Conservation (phyloP, 371 early-diverging fungal species). For the Dipsacomyces acuminosporus region DNA sequence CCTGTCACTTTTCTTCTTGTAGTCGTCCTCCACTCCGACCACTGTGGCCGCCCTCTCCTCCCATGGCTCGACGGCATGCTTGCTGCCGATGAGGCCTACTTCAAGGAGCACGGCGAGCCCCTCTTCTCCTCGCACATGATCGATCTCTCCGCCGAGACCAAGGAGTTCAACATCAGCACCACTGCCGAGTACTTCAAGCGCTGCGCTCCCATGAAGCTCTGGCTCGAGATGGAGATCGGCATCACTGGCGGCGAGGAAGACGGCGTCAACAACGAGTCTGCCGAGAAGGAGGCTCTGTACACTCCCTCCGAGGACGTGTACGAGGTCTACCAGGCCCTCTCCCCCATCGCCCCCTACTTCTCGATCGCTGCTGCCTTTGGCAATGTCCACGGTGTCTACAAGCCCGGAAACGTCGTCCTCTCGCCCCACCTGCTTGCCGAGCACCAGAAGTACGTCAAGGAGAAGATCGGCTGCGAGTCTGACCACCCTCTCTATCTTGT, state of each 20-base stretch:
- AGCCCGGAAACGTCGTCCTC: constrained; percentile 86
- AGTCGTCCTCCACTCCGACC: constrained; percentile 85
- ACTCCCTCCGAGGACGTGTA: constrained; percentile 90
- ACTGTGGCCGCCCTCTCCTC: constrained; percentile 90
- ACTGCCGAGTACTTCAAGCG: constrained; percentile 83
- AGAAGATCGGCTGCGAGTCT: constrained; percentile 54
- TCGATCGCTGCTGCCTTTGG: constrained; percentile 90
- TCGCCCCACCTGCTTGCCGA: constrained; percentile 82
- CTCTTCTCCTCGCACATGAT: constrained; percentile 95
- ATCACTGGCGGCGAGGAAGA: constrained; percentile 95
- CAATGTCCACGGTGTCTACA: constrained; percentile 91
- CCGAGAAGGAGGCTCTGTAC: constrained; percentile 80
- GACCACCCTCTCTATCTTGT: constrained; percentile 84
- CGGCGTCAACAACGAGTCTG: constrained; percentile 86
- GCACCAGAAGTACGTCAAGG: constrained; percentile 75
- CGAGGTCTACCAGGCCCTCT: constrained; percentile 80
- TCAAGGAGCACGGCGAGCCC: constrained; percentile 82
- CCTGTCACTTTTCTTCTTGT: background rate
- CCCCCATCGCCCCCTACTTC: constrained; percentile 70
- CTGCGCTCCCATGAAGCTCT: constrained; percentile 76
- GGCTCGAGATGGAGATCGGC: constrained; percentile 93
- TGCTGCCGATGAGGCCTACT: constrained; percentile 85
- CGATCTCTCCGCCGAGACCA: constrained; percentile 84
- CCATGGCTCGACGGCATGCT: constrained; percentile 95
- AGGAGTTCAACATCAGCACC: constrained; percentile 83